phyloP scores from a whole-genome alignment of 495 filamentous ascomycete species.

The Bombardia bombarda region DNA sequence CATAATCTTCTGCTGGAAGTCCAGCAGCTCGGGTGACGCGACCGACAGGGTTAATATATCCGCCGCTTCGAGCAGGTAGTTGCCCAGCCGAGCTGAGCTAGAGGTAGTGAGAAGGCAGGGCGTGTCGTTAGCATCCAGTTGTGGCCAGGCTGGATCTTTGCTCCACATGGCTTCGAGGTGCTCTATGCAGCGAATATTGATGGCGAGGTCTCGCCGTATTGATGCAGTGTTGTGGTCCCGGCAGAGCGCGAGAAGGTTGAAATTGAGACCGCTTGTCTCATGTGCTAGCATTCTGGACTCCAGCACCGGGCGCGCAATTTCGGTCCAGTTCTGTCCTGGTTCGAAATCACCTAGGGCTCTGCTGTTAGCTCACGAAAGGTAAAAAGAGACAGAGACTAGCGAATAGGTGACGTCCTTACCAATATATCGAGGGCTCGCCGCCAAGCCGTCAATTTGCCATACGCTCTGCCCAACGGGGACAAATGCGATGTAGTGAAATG shows the following conservation, averaged over 20 bases:
- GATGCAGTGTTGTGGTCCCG: slow-evolving; percentile 23
- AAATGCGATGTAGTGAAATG: slow-evolving; percentile 85
- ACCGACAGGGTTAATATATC: too few species aligned
- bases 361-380: too few species aligned
- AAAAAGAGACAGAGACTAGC: too few species aligned
- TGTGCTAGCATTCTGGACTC: slow-evolving; percentile 32
- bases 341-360: slow-evolving; percentile 14
- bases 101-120: too few species aligned
- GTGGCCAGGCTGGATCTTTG: too few species aligned
- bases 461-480: slow-evolving; percentile 66
- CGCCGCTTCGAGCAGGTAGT: too few species aligned
- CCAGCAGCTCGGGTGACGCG: too few species aligned
- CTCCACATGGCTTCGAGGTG: slow-evolving; percentile 19
- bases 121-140: too few species aligned
- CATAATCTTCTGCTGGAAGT: too few species aligned
- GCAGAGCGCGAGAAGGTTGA: slow-evolving; percentile 41
- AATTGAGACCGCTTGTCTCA: slow-evolving; percentile 27
- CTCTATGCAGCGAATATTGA: slow-evolving; percentile 21
- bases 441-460: slow-evolving; percentile 88
- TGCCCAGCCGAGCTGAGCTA: too few species aligned
- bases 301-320: slow-evolving; percentile 29
- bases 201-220: slow-evolving; percentile 22
- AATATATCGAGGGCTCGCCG: slow-evolving; percentile 61
- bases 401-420: too few species aligned
- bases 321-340: slow-evolving; percentile 29